Conservation (phyloP, 1,139 yeast genomes). For the Zygoascus hellenicus region DNA sequence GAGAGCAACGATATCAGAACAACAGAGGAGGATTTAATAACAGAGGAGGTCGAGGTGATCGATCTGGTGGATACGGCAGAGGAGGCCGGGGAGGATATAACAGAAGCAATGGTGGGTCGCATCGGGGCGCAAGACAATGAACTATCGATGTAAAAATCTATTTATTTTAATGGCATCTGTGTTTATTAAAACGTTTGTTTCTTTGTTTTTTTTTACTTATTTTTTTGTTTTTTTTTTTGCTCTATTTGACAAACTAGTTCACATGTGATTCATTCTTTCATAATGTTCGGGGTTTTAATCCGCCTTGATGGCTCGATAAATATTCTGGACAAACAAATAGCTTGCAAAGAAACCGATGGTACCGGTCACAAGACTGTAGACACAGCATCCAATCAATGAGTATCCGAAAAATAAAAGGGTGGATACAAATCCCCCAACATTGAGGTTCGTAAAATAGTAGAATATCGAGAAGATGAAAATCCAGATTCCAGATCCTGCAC, state of each 20-base stretch:
- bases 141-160: background rate
- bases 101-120: constrained; percentile 20
- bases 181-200: background rate
- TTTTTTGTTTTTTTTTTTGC: background rate
- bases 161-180: constrained; percentile 4
- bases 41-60: constrained; percentile 20
- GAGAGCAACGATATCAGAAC: constrained; percentile 34
- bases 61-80: constrained; percentile 22
- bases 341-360: constrained; percentile 66
- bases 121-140: too few relatives aligned
- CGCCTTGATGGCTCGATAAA: constrained; percentile 53
- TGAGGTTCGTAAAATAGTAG: constrained; percentile 43
- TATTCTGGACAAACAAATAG: constrained; percentile 50
- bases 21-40: constrained; percentile 37
- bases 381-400: constrained; percentile 56
- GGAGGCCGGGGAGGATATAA: constrained; percentile 27
- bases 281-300: constrained; percentile 36
- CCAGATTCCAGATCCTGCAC: constrained; percentile 68
- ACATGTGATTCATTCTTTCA: background rate
- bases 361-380: constrained; percentile 70
- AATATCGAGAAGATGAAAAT: constrained; percentile 63
- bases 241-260: background rate
- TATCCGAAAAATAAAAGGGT: constrained; percentile 64
- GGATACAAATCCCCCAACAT: constrained; percentile 55
- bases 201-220: background rate